Base-by-base conservation (phyloP, 768 basidiomycete genomes). In the Podaxis carcinomalis region DNA sequence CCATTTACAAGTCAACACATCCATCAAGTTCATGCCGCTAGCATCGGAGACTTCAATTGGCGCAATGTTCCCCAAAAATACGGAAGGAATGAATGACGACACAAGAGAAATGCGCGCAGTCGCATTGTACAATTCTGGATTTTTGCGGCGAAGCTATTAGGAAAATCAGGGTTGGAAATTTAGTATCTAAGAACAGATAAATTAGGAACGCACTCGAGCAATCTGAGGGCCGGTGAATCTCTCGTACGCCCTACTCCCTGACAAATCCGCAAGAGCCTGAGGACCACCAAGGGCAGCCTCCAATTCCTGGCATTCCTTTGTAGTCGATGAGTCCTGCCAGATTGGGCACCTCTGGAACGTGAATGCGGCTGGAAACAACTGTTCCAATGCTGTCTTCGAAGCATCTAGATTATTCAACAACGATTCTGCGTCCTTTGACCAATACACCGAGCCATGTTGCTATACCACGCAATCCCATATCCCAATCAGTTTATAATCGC, bases 321-420 rank as follows among this genome's bases (percentile, higher is more conserved):
- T 87, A 0, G 92, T 94, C 0, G 91, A 93, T 1, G 91, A 92
- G 72, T 95, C 93, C 70, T 95, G 92, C 93, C 93, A 95, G 68
- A 94, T 94, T 9, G 92, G 92, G 3, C 88, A 83, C 63, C 79
- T 79, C 1, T 77, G 77, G 11, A 85, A 73, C 5, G 90, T 85
- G 71, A 94, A 93, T 2, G 91, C 91, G 6, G 68, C 70, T 0
- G 82, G 83, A 19, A 76, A 73, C 39, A 94, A 75, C 65, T 93
- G 90, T 2, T 81, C 78, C 9, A 76, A 74, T 7, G 93, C 75
- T 1, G 82, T 69, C 56, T 79, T 73, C 7, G 69, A 63, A 0
- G 85, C 65, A 69, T 87, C 79, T 57, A 93, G 78, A 1, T 73
- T 74, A 2, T 81, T 74, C 5, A 95, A 78, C 6, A 83, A 69